These are phyloP conservation scores for Penicillium cinerascens DNA, from an alignment of 495 filamentous ascomycete genomes.

Conservation along the genomic window DNA sequence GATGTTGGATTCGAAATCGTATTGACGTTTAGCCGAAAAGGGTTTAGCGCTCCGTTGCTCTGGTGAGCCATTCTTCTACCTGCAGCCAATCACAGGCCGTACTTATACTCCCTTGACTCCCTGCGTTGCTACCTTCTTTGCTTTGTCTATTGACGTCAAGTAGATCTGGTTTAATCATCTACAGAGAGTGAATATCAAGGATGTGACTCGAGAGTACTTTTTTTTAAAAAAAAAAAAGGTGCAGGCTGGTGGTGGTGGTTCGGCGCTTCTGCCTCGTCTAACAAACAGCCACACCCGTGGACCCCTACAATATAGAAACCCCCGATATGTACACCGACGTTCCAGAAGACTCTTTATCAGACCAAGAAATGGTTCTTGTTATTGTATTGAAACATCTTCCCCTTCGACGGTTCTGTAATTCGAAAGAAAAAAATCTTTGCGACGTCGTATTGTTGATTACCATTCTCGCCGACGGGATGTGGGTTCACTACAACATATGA, in stretches of 20 bases:
- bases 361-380: no score
- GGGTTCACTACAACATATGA: neutral
- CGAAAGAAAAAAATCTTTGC: neutral
- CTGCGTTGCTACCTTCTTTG: neutral
- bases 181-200: neutral
- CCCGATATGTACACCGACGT: neutral
- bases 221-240: neutral
- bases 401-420: neutral
- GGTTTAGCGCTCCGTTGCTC: constrained; percentile 28
- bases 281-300: no score
- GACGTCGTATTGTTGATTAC: constrained; percentile 1
- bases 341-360: neutral
- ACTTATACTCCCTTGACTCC: neutral
- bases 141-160: neutral
- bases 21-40: constrained; percentile 29
- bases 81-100: constrained; percentile 12
- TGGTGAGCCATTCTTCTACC: constrained; percentile 10
- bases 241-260: neutral
- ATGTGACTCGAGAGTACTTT: neutral
- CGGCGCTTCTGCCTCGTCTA: no score
- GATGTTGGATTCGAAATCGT: constrained; percentile 1
- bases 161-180: neutral
- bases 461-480: neutral
- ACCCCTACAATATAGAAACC: neutral
- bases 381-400: no score